phyloP scores from a whole-genome alignment of 2,329 filamentous ascomycete genomes.

The Aspergillus costaricaensis region DNA sequence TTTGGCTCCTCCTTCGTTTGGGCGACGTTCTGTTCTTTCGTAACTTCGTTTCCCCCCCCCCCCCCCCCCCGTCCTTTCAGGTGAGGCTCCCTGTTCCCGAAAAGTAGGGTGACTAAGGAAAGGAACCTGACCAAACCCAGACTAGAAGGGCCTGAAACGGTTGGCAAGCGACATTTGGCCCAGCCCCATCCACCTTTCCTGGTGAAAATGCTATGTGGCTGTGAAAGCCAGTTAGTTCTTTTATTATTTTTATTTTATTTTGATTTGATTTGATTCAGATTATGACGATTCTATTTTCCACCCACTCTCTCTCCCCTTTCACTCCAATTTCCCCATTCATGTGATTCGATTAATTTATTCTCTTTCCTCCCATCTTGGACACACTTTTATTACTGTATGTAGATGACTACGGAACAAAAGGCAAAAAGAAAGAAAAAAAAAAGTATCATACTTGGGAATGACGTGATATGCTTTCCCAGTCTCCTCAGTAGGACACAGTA shows the following conservation, averaged over 20 bases:
- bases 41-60: too few species aligned
- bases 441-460: not conserved
- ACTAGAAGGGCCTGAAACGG: constrained; percentile 17
- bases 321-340: not conserved
- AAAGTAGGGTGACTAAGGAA: constrained; percentile 15
- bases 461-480: not conserved
- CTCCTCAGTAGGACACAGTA: not conserved
- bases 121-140: constrained; percentile 8
- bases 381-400: not conserved
- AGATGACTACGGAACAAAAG: too few species aligned
- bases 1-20: constrained; percentile 11
- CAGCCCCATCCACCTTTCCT: constrained; percentile 9
- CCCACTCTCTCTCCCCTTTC: not conserved
- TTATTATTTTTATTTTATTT: not conserved
- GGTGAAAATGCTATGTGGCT: constrained; percentile 10
- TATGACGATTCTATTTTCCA: not conserved
- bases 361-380: not conserved
- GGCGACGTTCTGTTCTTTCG: not conserved
- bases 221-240: not conserved
- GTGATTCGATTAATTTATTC: not conserved
- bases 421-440: too few species aligned
- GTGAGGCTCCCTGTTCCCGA: constrained; percentile 13
- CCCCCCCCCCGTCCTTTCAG: constrained; percentile 9
- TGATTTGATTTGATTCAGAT: not conserved
- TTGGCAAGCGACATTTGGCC: constrained; percentile 10